Percentiles rank a stretch among this genome's conserved stretches.
phyloP scores from a whole-genome alignment of 257 asterid species.

The Vinca minor region DNA sequence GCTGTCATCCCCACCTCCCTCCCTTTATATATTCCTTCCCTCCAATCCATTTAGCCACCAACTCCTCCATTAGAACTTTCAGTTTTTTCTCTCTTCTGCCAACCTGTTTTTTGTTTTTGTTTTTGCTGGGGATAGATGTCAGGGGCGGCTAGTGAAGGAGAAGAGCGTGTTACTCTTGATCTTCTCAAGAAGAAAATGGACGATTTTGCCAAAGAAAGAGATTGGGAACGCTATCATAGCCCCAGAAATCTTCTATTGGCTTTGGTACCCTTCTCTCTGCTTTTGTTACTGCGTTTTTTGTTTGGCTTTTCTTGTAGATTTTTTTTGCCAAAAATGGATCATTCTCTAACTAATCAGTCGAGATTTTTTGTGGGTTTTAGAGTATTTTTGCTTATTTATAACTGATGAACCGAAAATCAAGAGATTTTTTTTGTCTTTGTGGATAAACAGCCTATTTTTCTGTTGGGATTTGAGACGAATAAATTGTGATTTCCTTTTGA shows the following conservation, averaged over 20 bases:
- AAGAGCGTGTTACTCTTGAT: constrained; percentile 31
- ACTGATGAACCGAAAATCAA: not conserved
- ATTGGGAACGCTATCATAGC: constrained; percentile 42
- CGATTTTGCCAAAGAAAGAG: constrained; percentile 39
- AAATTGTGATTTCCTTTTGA: too few relatives aligned
- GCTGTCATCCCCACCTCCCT: not conserved
- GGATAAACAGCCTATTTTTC: too few relatives aligned
- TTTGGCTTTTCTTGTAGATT: not conserved
- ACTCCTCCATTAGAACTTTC: not conserved
- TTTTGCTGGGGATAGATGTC: too few relatives aligned
- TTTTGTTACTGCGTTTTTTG: not conserved
- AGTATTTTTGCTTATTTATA: not conserved
- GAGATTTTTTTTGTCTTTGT: not conserved
- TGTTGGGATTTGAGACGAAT: too few relatives aligned
- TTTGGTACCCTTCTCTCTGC: constrained; percentile 20
- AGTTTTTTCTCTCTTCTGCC: not conserved
- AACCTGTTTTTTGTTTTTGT: too few relatives aligned
- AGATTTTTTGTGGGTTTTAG: not conserved
- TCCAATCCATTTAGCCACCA: not conserved
- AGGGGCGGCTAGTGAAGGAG: constrained; percentile 14
- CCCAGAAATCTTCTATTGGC: constrained; percentile 50
- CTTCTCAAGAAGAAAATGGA: constrained; percentile 34
- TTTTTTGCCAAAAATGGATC: too few relatives aligned
- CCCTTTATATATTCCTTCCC: not conserved
- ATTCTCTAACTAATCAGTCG: too few relatives aligned